Evolutionary conservation across 805 yeast genomes (phyloP).

Genomic region (Ogataea methylovora): DNA sequence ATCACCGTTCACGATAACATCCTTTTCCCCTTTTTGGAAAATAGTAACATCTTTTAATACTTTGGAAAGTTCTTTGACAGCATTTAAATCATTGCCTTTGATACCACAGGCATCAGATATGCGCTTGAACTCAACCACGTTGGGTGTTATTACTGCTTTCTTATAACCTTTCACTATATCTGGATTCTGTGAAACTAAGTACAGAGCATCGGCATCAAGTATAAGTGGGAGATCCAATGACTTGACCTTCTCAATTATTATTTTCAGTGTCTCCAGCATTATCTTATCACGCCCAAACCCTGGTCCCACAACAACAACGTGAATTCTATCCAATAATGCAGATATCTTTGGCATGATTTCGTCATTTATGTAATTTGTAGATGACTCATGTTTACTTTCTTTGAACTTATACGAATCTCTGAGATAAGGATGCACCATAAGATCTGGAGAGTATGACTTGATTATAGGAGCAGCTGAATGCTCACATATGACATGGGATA

Average conservation of each 20-base stretch:
- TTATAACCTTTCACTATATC: slow-evolving; percentile 44
- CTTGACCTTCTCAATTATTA: slow-evolving; percentile 50
- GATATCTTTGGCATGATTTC: slow-evolving; percentile 50
- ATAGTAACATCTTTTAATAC: slow-evolving; percentile 50
- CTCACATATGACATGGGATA: slow-evolving; percentile 88
- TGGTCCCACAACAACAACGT: slow-evolving; percentile 85
- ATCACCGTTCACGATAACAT: slow-evolving; percentile 50
- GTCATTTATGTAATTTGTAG: slow-evolving; percentile 25
- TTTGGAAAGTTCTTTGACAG: slow-evolving; percentile 37
- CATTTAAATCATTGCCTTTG: slow-evolving; percentile 8
- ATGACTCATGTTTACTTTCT: not conserved
- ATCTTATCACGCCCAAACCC: slow-evolving; percentile 81
- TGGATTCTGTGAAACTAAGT: slow-evolving; percentile 51
- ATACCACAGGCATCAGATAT: slow-evolving; percentile 36
- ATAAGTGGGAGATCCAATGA: slow-evolving; percentile 60
- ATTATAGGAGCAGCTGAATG: slow-evolving; percentile 69
- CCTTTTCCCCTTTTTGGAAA: slow-evolving; percentile 68
- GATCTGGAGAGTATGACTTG: slow-evolving; percentile 82
- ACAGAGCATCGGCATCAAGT: slow-evolving; percentile 88
- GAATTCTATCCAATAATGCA: slow-evolving; percentile 54
- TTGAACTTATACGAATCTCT: slow-evolving; percentile 27
- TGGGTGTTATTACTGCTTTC: slow-evolving; percentile 78
- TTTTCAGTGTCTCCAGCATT: slow-evolving; percentile 55
- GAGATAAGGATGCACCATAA: slow-evolving; percentile 94
- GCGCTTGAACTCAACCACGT: slow-evolving; percentile 75